Base-by-base conservation (phyloP, 1,284 basidiomycete genomes). In the Vanrija pseudolonga region DNA sequence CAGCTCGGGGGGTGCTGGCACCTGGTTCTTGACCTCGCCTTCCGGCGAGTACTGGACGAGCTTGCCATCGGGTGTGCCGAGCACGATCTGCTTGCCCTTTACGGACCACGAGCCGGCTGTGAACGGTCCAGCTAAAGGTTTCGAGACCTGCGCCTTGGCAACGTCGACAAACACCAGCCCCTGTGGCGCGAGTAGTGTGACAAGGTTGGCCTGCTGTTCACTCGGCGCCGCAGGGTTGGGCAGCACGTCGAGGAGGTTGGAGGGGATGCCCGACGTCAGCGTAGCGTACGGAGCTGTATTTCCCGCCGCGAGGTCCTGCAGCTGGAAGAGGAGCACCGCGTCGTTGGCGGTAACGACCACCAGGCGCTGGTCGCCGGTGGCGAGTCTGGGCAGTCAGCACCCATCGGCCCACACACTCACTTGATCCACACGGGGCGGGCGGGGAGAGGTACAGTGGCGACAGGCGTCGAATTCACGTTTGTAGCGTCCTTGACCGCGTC, bases 41-140 rank as follows among this genome's bases (percentile, higher is more conserved):
- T 80, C 78, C 3, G 81, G 81, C 2, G 79, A 78, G 59, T 78
- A 76, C 59, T 82, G 81, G 4, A 73, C 66, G 23, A 82, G 63
- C 40, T 66, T 67, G 22, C 81, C 80, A 3, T 67, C 55, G 1
- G 65, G 59, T 3, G 72, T 71, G 14, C 81, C 81, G 5, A 80
- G 65, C 3, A 78, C 79, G n/a, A 82, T 66, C 63, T 82, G 81
- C 68, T 82, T 82, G 42, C 81, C 81, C 61, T 79, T 81, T 22
- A 77, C 78, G 3, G 80, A 81, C 81, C 81, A 83, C 61, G 76
- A 77, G 2, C 76, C 76, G 28, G 66, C 59, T 4, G 73, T 71
- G 56, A 73, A 73, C 2, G 65, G 55, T 5, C 70, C 74, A 4
- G 61, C 23, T 8, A 73, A 26, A 1, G 68, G 64, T 0, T 55